phyloP scores from a whole-genome alignment of 108 stramenopile species.

The Seminavis robusta region DNA sequence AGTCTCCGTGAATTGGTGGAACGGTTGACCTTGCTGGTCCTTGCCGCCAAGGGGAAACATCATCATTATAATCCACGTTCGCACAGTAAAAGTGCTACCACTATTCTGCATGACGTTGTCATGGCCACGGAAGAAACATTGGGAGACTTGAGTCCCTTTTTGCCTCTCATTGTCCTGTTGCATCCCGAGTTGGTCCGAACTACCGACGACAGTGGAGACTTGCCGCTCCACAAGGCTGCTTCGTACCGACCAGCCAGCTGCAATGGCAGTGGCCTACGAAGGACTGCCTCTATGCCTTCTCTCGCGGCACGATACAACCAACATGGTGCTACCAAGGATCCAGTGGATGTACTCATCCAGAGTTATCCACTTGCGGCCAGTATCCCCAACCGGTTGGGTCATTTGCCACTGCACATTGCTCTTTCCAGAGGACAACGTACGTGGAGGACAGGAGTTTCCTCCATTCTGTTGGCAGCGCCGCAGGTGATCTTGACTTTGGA shows the following conservation, averaged over 20 bases:
- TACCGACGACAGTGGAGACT: conserved; percentile 27
- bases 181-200: conserved; percentile 19
- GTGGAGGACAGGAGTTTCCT: conserved; percentile 28
- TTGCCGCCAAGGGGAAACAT: conserved; percentile 11
- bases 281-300: too few species aligned
- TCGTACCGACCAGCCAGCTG: conserved; percentile 12
- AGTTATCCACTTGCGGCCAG: conserved; percentile 24
- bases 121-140: too few species aligned
- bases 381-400: conserved; percentile 13
- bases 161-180: conserved; percentile 13
- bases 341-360: conserved; percentile 12
- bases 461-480: conserved; percentile 17
- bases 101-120: too few species aligned
- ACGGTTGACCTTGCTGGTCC: conserved; percentile 18
- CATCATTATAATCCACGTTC: neutral
- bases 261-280: too few species aligned
- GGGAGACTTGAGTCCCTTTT: conserved; percentile 7
- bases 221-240: conserved; percentile 19
- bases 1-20: too few species aligned
- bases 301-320: too few species aligned
- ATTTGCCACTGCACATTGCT: conserved; percentile 27
- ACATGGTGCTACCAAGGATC: conserved; percentile 26
- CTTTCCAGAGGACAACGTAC: conserved; percentile 16
- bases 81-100: too few species aligned
- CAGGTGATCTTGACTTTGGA: conserved; percentile 17